Percentiles rank a stretch among this genome's conserved stretches.
Conservation (phyloP, 2,329 filamentous ascomycete species). For the Tolypocladium amazonense region DNA sequence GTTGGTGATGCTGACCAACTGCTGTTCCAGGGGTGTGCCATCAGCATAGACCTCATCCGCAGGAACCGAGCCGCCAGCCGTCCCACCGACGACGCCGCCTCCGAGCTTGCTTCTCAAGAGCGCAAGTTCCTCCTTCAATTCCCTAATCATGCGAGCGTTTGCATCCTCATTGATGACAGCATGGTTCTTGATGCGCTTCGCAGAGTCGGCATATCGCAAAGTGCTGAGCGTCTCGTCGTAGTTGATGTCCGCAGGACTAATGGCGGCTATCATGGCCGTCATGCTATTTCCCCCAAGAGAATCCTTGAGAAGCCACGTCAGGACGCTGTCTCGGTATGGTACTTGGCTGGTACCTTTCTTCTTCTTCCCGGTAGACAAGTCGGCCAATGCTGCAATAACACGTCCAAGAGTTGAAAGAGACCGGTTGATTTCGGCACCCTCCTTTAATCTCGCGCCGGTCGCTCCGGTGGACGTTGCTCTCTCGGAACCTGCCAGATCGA, state of each 20-base stretch:
- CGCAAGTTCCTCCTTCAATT: constrained; percentile 88
- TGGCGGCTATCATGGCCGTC: constrained; percentile 99
- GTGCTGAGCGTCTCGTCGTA: constrained; percentile 97
- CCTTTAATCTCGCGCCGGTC: constrained; percentile 87
- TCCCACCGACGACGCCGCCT: constrained; percentile 34
- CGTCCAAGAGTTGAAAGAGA: constrained; percentile 92
- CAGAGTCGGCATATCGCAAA: constrained; percentile 89
- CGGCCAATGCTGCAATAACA: constrained; percentile 92
- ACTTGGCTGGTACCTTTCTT: constrained; percentile 67
- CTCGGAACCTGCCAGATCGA: constrained; percentile 96
- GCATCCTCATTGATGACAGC: constrained; percentile 98
- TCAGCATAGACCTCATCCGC: constrained; percentile 82
- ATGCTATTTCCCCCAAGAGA: constrained; percentile 96
- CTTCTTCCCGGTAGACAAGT: constrained; percentile 77
- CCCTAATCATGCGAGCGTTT: constrained; percentile 96
- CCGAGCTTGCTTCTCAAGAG: constrained; percentile 79
- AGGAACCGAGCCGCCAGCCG: constrained; percentile 37
- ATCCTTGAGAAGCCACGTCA: constrained; percentile 96
- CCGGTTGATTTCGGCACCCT: constrained; percentile 96
- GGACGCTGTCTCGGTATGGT: constrained; percentile 90
- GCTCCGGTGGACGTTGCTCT: constrained; percentile 94
- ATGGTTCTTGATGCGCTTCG: constrained; percentile 99
- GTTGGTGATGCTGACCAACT: constrained; percentile 89
- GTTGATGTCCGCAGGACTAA: constrained; percentile 97
- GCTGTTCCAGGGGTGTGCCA: constrained; percentile 85